These are phyloP conservation scores for Tetrahymena elliotti DNA, from an alignment of 73 alveolate genomes.

Conservation along the genomic window DNA sequence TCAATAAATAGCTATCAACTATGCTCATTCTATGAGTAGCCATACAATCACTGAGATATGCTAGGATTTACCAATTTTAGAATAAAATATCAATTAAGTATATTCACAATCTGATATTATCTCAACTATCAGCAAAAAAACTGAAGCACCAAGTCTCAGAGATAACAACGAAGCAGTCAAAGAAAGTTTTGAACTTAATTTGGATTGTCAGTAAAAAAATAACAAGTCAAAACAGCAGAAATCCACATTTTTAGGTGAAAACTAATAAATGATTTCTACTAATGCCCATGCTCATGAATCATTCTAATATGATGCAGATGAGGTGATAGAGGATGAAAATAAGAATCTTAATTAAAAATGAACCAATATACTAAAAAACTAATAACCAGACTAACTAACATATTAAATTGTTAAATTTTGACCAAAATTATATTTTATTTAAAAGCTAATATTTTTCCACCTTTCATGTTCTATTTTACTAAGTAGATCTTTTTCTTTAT, in stretches of 20 bases:
- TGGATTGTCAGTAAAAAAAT: background rate
- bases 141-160: background rate
- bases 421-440: too few relatives aligned
- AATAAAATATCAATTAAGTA: background rate
- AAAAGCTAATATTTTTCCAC: too few relatives aligned
- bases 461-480: too few relatives aligned
- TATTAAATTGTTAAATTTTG: too few relatives aligned
- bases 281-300: background rate
- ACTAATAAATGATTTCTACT: background rate
- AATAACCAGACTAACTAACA: too few relatives aligned
- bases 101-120: background rate
- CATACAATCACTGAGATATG: background rate
- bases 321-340: background rate
- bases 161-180: background rate
- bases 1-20: background rate
- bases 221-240: background rate
- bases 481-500: too few relatives aligned
- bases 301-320: background rate
- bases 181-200: background rate
- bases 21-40: background rate
- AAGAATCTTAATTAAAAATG: background rate
- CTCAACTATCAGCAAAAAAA: background rate
- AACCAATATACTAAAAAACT: too few relatives aligned
- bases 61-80: background rate
- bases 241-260: background rate